Evolutionary conservation across 2,329 filamentous ascomycete species (phyloP), one percentile per base, ranked within the genome.

Genomic region (Fusarium brevicatenulatum): DNA sequence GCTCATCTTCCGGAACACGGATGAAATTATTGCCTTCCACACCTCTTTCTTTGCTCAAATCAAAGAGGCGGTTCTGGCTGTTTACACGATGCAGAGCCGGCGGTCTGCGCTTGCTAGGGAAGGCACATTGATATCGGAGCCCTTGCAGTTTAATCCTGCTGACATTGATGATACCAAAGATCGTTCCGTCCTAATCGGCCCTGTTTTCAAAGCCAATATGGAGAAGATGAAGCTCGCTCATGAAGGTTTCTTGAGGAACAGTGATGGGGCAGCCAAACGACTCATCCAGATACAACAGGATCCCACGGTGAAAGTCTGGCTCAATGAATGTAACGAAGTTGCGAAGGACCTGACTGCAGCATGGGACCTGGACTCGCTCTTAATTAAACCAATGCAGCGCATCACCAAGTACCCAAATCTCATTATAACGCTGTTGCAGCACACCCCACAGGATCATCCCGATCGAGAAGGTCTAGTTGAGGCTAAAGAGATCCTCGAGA

Each of bases 381-480:
- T 99, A 25, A 95, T 99, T 79, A 99, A 99, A 82, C 96, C 96
- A 4, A 95, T 97, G 81, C 96, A 99, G 82, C 91, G 96, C 53
- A 92, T 98, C 70, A 91, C 95, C 39, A 98, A 98, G 78, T 99
- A 98, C 79, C 95, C 95, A 7, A 91, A 97, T 50, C 86, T 99
- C 44, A 89, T 99, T 49, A 90, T 91, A 39, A 91, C 95, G 63
- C 86, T 99, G 16, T 86, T 97, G 30, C 91, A 95, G 71, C 89
- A 92, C 63, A 98, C 95, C 0, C 92, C 93, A 0, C 82, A 87
- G 15, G 91, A 95, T 71, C 96, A 99, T 79, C 95, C 95, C 0
- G 96, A 99, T 81, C 89, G 92, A 68, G 85, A 87, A 32, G 85
- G 89, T 13, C 87, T 99, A 39, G 70, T 86, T 56, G 79, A 81